phyloP scores from a whole-genome alignment of 2,329 filamentous ascomycete genomes.

The Orbilia quercus region DNA sequence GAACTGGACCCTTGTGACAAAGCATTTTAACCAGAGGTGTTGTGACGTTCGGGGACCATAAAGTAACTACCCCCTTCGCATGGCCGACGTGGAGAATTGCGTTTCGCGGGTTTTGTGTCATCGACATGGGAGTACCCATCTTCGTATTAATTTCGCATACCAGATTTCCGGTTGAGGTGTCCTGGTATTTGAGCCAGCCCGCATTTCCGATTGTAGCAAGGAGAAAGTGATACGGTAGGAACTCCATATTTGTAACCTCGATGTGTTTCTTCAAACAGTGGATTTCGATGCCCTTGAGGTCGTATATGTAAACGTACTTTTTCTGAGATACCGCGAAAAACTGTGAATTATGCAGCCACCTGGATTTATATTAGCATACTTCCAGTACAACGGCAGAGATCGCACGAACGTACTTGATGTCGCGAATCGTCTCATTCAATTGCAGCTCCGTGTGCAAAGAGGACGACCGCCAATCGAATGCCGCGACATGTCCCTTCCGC shows the following conservation, averaged over 20 bases:
- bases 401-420: constrained; percentile 79
- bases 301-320: constrained; percentile 97
- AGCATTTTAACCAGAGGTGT: constrained; percentile 90
- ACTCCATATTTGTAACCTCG: constrained; percentile 93
- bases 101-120: constrained; percentile 91
- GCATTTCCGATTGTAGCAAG: constrained; percentile 84
- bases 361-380: constrained; percentile 29
- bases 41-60: constrained; percentile 93
- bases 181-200: constrained; percentile 91
- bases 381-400: not conserved
- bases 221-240: constrained; percentile 94
- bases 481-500: constrained; percentile 92
- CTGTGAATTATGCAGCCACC: constrained; percentile 61
- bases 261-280: constrained; percentile 90
- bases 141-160: constrained; percentile 87
- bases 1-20: constrained; percentile 87
- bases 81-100: constrained; percentile 92
- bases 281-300: constrained; percentile 86
- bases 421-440: constrained; percentile 87
- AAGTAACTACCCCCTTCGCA: constrained; percentile 90
- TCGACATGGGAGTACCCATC: constrained; percentile 82
- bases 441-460: constrained; percentile 92
- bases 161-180: constrained; percentile 90
- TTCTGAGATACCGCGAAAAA: constrained; percentile 96
- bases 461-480: constrained; percentile 94